Evolutionary conservation across 2,329 filamentous ascomycete genomes (phyloP).

Genomic region (Gremmenia infestans): DNA sequence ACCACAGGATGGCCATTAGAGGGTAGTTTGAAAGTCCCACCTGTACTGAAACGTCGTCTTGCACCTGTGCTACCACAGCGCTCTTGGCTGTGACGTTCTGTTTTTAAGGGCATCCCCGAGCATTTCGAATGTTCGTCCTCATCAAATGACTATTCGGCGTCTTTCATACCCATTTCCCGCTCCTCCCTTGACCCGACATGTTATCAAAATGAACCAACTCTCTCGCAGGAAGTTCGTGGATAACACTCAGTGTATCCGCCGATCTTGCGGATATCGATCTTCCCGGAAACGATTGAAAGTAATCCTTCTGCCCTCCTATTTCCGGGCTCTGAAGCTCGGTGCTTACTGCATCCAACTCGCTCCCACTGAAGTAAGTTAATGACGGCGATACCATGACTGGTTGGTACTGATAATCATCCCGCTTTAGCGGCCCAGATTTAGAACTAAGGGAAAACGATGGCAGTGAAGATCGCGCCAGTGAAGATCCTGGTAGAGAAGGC

Average conservation of each 20-base stretch:
- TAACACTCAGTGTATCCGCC: neutral
- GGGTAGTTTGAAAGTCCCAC: too few species aligned
- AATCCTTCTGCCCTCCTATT: neutral
- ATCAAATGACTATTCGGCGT: neutral
- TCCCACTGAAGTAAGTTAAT: neutral
- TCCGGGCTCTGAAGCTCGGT: neutral
- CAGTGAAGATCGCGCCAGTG: neutral
- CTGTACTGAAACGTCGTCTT: too few species aligned
- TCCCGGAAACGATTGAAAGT: neutral
- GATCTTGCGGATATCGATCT: neutral
- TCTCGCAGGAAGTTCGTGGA: neutral
- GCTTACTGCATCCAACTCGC: constrained; percentile 4
- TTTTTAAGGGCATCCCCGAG: neutral
- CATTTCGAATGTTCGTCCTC: neutral
- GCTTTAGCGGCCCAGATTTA: neutral
- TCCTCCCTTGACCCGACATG: neutral
- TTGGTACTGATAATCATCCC: neutral
- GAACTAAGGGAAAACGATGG: neutral
- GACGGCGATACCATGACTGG: neutral
- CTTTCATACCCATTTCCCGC: neutral
- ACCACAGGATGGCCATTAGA: too few species aligned
- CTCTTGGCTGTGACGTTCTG: neutral
- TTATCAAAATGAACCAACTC: neutral
- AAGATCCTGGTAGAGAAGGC: neutral
- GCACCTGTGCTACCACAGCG: too few species aligned